These are phyloP conservation scores for Ophiostoma novo-ulmi DNA, from an alignment of 2,329 filamentous ascomycete genomes.

Conservation along the genomic window DNA sequence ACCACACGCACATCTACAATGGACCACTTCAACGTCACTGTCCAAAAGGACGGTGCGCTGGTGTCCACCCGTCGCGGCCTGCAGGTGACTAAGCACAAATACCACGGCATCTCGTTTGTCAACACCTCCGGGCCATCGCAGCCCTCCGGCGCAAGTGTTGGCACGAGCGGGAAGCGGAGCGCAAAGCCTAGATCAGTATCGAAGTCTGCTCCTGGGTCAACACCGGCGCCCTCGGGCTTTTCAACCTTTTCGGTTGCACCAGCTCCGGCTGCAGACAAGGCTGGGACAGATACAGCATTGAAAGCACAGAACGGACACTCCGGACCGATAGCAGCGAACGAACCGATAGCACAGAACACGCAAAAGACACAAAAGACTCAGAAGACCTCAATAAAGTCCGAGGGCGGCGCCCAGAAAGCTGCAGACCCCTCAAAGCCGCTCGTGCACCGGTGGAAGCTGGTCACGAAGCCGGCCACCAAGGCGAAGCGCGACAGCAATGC, in stretches of 20 bases:
- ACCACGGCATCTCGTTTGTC: conserved; percentile 39
- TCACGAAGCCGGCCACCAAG: conserved; percentile 26
- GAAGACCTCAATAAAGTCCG: neutral
- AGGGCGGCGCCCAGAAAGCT: neutral
- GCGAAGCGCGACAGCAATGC: conserved; percentile 5
- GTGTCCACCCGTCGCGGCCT: conserved; percentile 38
- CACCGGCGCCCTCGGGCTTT: neutral
- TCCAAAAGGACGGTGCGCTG: conserved; percentile 36
- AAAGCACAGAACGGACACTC: neutral
- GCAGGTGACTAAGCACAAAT: conserved; percentile 39
- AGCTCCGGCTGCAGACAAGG: neutral
- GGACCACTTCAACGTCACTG: conserved; percentile 39
- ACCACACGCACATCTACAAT: conserved; percentile 27
- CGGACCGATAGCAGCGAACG: neutral
- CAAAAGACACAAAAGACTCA: neutral
- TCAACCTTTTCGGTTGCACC: conserved; percentile 4
- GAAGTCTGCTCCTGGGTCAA: neutral
- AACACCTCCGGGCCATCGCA: conserved; percentile 33
- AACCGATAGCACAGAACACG: neutral
- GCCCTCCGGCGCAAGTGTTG: conserved; percentile 16
- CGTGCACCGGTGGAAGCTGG: conserved; percentile 31
- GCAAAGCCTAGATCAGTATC: neutral
- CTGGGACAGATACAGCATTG: neutral
- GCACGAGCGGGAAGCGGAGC: conserved; percentile 14
- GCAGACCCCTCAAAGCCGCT: conserved; percentile 22